phyloP scores from a whole-genome alignment of 352 stramenopile species.

The Globisporangium nagaii region DNA sequence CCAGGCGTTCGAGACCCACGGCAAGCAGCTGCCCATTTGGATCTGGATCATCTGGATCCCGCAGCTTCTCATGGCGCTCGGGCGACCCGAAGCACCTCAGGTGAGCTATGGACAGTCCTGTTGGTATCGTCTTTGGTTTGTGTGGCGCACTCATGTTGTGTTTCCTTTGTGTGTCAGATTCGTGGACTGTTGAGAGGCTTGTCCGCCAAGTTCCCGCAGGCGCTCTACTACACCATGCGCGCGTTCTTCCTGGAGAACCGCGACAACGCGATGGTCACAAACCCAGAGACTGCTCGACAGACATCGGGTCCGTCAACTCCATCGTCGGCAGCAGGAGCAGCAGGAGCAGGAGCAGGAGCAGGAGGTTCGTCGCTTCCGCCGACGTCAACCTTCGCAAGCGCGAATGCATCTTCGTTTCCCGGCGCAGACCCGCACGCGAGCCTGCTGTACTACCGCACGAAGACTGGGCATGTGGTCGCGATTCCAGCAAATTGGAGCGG shows the following conservation, averaged over 20 bases:
- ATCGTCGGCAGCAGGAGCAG: not conserved
- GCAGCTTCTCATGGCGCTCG: slow-evolving; percentile 95
- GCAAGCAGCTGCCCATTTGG: slow-evolving; percentile 94
- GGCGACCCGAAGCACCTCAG: slow-evolving; percentile 84
- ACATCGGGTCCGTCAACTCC: slow-evolving; percentile 8
- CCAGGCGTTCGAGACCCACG: slow-evolving; percentile 91
- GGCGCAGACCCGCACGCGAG: slow-evolving; percentile 7
- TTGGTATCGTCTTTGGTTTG: not conserved
- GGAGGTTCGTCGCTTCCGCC: slow-evolving; percentile 1
- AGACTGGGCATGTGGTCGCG: slow-evolving; percentile 72
- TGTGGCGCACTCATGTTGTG: not conserved
- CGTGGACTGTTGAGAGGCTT: slow-evolving; percentile 73
- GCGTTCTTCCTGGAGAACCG: slow-evolving; percentile 97
- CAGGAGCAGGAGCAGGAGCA: not conserved
- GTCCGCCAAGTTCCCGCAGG: slow-evolving; percentile 95
- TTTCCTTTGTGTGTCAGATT: slow-evolving; percentile 33
- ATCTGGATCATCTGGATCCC: slow-evolving; percentile 99
- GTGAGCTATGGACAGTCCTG: slow-evolving; percentile 6
- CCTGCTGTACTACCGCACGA: slow-evolving; percentile 73
- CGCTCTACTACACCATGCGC: slow-evolving; percentile 97
- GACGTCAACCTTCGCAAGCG: not conserved
- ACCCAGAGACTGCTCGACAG: slow-evolving; percentile 21
- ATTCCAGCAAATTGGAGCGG: slow-evolving; percentile 53
- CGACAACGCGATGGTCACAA: slow-evolving; percentile 76
- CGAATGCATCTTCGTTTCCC: slow-evolving; percentile 7